Evolutionary conservation across 768 basidiomycete species (phyloP), one percentile per base, ranked within the genome.

Genomic region (Brasilioporus rufonigricans): DNA sequence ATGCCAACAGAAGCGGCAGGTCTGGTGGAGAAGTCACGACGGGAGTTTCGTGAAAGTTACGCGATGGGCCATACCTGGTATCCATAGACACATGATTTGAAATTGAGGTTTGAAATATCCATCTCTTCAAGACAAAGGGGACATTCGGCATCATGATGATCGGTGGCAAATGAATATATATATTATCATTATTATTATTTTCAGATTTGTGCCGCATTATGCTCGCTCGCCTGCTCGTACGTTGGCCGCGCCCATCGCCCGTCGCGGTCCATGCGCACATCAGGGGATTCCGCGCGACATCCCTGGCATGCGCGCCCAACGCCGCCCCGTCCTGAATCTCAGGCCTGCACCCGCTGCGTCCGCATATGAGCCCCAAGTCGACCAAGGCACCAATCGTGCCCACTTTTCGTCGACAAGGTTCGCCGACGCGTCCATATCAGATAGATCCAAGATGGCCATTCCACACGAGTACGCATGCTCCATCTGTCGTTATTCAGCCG

Each of bases 1-100:
- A 74, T 99, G 92, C 85, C 94, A 98, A 73, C 97, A 99, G 76
- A 99, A 99, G 53, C 93, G 89, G 72, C 97, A 99, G 61, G 98
- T 93, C 97, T 99, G 60, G 45, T 39, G 50, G n/a, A n/a, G 49
- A 57, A 50, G 46, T 54, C 23, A 40, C 61, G 53, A 41, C 51
- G 48, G 27, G 9, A 38, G 38, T 59, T 57, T 65, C 56, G 61
- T 65, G 53, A 61, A 24, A 5, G 32, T 56, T 50, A 61, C 52
- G 59, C 47, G 18, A 60, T 48, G 21, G 48, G 47, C 49, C 63
- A 50, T 60, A 90, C 97, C 83, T 98, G 97, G 75, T 98, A 97
- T 57, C 97, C 97, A 74, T 97, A 99, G 48, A 94, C 85, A 74
- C 97, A 99, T 26, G 97, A 97, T 77, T 94, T 96, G 78, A 99